These are phyloP conservation scores for Mucor plumbeus DNA, from an alignment of 371 early-diverging fungal species.

Conservation along the genomic window DNA sequence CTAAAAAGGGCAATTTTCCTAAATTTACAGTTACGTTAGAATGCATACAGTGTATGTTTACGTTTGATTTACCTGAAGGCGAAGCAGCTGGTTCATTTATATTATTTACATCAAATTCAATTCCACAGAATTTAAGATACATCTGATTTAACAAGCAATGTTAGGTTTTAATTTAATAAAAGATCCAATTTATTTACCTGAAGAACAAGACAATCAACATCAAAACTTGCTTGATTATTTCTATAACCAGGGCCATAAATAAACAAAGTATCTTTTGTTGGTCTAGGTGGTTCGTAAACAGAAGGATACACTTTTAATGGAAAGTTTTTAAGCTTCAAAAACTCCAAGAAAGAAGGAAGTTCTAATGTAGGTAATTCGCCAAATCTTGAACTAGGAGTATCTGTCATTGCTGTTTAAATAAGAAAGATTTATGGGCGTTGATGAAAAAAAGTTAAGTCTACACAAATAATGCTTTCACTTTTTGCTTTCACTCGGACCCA, in stretches of 20 bases:
- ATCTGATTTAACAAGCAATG: constrained; percentile 28
- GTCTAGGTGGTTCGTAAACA: constrained; percentile 40
- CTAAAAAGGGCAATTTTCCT: constrained; percentile 52
- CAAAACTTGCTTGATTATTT: constrained; percentile 45
- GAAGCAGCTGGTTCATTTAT: constrained; percentile 53
- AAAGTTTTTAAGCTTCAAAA: constrained; percentile 50
- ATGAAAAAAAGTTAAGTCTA: constrained; percentile 7
- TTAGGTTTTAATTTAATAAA: neutral
- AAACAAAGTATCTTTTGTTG: constrained; percentile 44
- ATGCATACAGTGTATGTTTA: neutral
- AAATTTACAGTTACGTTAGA: neutral
- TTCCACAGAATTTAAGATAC: constrained; percentile 49
- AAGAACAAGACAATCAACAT: constrained; percentile 49
- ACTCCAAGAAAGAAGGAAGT: constrained; percentile 46
- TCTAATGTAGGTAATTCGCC: constrained; percentile 44
- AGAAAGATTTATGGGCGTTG: neutral
- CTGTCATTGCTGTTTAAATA: constrained; percentile 11
- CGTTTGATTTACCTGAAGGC: constrained; percentile 40
- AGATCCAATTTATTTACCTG: constrained; percentile 33
- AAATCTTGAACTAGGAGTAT: constrained; percentile 34
- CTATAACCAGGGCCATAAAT: constrained; percentile 55
- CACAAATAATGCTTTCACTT: neutral
- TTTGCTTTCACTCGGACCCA: neutral
- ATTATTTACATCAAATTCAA: constrained; percentile 39
- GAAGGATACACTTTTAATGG: constrained; percentile 51